Base-by-base conservation (phyloP, 2,329 filamentous ascomycete genomes). In the Cladosporium velox region DNA sequence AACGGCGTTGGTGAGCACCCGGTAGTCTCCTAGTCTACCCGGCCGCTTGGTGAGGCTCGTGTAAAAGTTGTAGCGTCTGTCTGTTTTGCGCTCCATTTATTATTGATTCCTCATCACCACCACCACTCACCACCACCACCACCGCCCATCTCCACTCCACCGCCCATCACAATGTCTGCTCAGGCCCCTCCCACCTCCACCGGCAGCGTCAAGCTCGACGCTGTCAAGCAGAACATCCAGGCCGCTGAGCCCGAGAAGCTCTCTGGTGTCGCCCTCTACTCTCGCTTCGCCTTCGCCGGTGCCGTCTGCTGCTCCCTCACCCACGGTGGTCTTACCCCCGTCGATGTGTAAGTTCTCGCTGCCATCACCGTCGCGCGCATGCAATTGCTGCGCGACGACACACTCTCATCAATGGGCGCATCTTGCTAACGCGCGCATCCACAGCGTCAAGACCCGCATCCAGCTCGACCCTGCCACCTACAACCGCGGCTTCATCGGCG, bases 261-360 rank as follows among this genome's bases (percentile, higher is more conserved):
- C 71, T 84, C 79, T 73, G 88, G 89, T 70, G 58, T 93, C 73
- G 84, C 80, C 68, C 91, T 99, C 76, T 98, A 98, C 90, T 91
- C 92, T 76, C 89, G 92, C 83, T 97, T 97, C 85, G 94, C 95
- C 83, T 91, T 99, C 77, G 93, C 95, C 77, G 95, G 95, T 84
- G 95, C 95, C 76, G 85, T 98, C 86, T 97, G 95, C 90, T 99
- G 95, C 84, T 95, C 93, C 76, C 85, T 98, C 84, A 99, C 95
- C 79, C 95, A 99, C 88, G 95, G 94, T 82, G 91, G 87, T 78
- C 89, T 98, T 77, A 99, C 95, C 74, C 95, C 95, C 79, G 93
- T 99, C 82, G 95, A 99, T 91, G 95, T 99, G 94, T 98, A 95
- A 83, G 94, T 91, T 68, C 66, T 91, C 68, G 66, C 49, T 35